Base-by-base conservation (phyloP, 139 green algal species). In the Monoraphidium neglectum region DNA sequence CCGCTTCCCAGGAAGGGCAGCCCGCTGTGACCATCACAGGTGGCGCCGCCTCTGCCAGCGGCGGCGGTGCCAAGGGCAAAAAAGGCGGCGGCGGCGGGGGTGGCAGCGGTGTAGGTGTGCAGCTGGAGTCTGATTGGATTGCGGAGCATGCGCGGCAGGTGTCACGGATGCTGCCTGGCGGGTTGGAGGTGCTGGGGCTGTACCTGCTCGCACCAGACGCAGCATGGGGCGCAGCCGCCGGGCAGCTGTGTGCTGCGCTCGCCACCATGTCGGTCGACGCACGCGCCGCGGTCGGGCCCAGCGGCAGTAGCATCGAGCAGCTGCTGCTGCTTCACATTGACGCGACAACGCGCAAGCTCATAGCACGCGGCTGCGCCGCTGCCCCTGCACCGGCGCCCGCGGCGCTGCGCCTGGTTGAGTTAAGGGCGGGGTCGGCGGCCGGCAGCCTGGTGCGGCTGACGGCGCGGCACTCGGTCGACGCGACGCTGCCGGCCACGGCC, bases 101-200 rank as follows among this genome's bases (percentile, higher is more conserved):
- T 4, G 26, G 40, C 33, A 43, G 36, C 35, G 51, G 30, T 36
- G 76, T 38, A 3, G 28, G 43, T 54, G 51, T 93, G 60, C 32
- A 37, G 1, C 62, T 93, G 36, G 83, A 93, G 30, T 26, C 51
- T 1, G 84, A 90, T 0, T 89, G 84, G 77, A 73, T 93, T 3
- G 40, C 79, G 47, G 89, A 93, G 65, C 88, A 93, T 46, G 87
- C 84, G 0, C 40, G 63, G 10, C 86, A 93, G 72, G 76, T 89
- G 28, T 54, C 76, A 3, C 76, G 82, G 24, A 84, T 90, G 72
- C 84, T 93, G 26, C 85, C 88, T 2, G 89, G 89, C 56, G 83
- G 83, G 12, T 51, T 87, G 1, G 61, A 71, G 8, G 76, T 91
- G 0, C 68, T 91, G 30, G 87, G 87, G 18, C 23, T 87, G 1